Base-by-base conservation (phyloP, 2,329 filamentous ascomycete genomes). In the Waltergamsia citrina region DNA sequence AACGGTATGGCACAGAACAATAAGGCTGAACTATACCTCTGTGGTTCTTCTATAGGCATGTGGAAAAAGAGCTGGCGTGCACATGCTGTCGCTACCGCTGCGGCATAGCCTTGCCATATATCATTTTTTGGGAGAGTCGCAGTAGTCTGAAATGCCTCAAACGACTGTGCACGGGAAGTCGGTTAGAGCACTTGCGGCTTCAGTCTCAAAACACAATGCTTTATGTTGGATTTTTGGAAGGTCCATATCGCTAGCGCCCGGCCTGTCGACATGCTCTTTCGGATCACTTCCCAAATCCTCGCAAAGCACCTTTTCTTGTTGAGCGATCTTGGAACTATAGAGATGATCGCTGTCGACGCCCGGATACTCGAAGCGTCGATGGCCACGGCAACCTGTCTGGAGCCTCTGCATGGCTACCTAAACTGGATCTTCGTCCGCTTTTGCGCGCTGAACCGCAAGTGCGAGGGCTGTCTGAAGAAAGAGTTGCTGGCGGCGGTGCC, bases 121-220 rank as follows among this genome's bases (percentile, higher is more conserved):
- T 54, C 50, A 29, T 43, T 52, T n/a, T 37, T 59, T 56, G 38
- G 59, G 57, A 16, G 49, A 48, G 37, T 60, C 57, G 1, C 51
- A 47, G 35, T 60, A 60, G 40, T 60, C 51, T 16, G 37, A 34
- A 11, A 36, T 26, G 3, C 36, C 29, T 6, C 30, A 30, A 16
- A 41, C 7, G 10, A 36, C n/a, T 8, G 38, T 8, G 5, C 34
- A 39, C 6, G 31, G 36, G 19, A 41, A 36, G n/a, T 39, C 31
- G 4, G 27, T 5, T 6, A 37, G 7, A 2, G 27, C 36, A 16
- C 39, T 31, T 2, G 31, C 39, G 2, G 26, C 37, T 14, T 38
- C 39, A 33, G 33, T 38, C 34, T 41, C 36, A 7, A 39, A 41
- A 22, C 39, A 41, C 2, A 41, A 21, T 4, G 39, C 17, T 12